A percentile compares a stretch with the other conserved stretches of the same genome.
Evolutionary conservation across 768 basidiomycete genomes (phyloP).

Genomic region (Plicaturopsis crispa): DNA sequence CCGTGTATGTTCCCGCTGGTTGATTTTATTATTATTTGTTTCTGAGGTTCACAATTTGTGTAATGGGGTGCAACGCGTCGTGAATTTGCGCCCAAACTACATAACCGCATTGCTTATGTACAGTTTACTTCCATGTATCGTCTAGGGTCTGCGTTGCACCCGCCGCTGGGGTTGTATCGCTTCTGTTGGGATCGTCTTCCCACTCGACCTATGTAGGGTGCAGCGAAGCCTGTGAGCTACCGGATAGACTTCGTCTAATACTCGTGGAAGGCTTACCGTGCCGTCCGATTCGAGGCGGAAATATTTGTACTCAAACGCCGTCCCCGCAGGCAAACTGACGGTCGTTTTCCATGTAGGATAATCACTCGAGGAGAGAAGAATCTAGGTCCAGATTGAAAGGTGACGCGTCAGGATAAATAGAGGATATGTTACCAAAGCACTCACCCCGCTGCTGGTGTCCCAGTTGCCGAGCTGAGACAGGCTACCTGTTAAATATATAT

Average conservation of each 20-base stretch:
- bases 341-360: neutral
- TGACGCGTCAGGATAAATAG: neutral
- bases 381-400: no score
- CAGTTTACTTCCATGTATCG: neutral
- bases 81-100: no score
- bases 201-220: neutral
- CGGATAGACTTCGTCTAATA: neutral
- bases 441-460: neutral
- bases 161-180: neutral
- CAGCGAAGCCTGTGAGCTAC: no score
- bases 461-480: neutral
- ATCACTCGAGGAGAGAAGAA: neutral
- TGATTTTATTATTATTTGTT: no score
- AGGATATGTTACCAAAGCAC: neutral
- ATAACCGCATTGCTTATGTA: no score
- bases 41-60: no score
- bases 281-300: neutral
- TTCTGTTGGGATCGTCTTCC: neutral
- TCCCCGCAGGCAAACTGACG: neutral
- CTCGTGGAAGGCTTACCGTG: neutral
- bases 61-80: no score
- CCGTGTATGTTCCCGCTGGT: no score
- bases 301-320: neutral
- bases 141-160: neutral
- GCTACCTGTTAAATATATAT: neutral